A percentile compares a stretch with the other conserved stretches of the same genome.
Conservation (phyloP, 2,329 filamentous ascomycete species). For the Penicillium olsonii region DNA sequence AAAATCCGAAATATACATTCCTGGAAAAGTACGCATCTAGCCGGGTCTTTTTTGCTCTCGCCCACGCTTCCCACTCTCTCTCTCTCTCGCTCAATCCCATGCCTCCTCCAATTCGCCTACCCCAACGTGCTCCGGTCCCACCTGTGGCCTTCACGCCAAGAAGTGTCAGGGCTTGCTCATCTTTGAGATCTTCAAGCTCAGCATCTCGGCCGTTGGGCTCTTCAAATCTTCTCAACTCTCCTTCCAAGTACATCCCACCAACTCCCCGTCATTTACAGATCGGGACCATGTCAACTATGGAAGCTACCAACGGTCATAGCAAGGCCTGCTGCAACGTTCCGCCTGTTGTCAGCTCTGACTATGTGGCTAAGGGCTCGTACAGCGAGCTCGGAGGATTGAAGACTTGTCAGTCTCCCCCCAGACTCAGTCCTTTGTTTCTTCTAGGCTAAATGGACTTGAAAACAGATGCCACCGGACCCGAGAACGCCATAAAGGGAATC, state of each 20-base stretch:
- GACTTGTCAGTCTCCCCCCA: constrained; percentile 38
- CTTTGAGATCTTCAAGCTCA: background rate
- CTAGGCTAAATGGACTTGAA: background rate
- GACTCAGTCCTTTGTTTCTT: no score
- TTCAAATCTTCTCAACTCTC: background rate
- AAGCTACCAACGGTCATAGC: background rate
- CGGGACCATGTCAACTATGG: constrained; percentile 1
- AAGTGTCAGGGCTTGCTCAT: background rate
- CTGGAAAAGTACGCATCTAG: no score
- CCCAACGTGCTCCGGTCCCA: background rate
- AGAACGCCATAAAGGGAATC: constrained; percentile 52
- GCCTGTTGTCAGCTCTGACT: constrained; percentile 20
- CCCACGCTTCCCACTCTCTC: background rate
- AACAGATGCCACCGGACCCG: constrained; percentile 49
- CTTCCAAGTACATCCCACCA: background rate
- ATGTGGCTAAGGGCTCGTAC: constrained; percentile 52
- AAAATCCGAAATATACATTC: no score
- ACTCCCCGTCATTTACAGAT: background rate
- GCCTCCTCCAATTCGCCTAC: background rate
- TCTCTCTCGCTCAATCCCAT: background rate
- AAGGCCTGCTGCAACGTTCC: constrained; percentile 2
- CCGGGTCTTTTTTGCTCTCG: no score
- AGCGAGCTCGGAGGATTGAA: constrained; percentile 52
- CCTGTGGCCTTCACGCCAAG: background rate
- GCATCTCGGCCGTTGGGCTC: background rate